phyloP scores from a whole-genome alignment of 2,329 filamentous ascomycete genomes.

The Colletotrichum aenigma region DNA sequence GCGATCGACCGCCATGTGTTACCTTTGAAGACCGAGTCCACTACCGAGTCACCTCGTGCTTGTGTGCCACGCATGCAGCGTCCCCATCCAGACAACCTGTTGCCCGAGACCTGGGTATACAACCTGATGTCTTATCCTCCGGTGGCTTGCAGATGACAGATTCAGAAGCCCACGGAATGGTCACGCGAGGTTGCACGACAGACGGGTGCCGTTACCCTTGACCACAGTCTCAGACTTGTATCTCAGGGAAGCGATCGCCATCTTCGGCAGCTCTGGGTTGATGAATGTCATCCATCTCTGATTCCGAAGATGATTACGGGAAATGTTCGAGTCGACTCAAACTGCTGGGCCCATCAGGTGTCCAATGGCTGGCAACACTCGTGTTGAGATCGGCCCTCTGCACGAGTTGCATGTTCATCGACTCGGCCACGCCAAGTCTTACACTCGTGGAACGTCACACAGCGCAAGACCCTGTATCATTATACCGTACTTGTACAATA shows the following conservation, averaged over 20 bases:
- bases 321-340: not conserved
- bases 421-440: not conserved
- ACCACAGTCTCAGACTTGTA: not conserved
- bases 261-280: not conserved
- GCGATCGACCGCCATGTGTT: not conserved
- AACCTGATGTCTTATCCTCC: not conserved
- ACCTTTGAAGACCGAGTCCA: not conserved
- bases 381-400: not conserved
- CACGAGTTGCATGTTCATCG: not conserved
- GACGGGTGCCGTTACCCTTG: not conserved
- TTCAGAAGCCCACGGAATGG: not conserved
- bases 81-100: not conserved
- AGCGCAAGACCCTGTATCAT: conserved; percentile 6
- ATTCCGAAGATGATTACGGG: not conserved
- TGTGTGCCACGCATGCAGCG: not conserved
- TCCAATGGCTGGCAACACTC: not conserved
- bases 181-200: conserved; percentile 10
- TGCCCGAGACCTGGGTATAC: not conserved
- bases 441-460: not conserved
- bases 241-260: not conserved
- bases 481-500: conserved; percentile 2
- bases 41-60: not conserved
- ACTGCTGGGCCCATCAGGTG: not conserved
- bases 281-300: not conserved
- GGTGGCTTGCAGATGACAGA: conserved; percentile 7